Conservation (phyloP, 225 moss, liverwort and hornwort species). For the Climacium dendroides region DNA sequence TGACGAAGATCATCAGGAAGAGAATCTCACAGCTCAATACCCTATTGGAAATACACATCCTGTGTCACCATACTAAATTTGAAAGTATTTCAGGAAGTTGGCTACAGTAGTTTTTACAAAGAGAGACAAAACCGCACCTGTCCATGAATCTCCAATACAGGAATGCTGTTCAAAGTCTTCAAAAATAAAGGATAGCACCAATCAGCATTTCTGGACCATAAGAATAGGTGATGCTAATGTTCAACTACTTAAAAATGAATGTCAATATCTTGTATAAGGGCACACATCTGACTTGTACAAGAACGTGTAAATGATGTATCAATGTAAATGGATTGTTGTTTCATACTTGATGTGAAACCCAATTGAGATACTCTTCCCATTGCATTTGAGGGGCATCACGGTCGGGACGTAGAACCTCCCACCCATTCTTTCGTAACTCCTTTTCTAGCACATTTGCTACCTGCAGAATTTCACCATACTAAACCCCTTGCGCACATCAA, state of each 20-base stretch:
- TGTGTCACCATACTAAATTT: background rate
- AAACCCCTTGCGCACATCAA: background rate
- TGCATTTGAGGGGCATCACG: conserved; percentile 78
- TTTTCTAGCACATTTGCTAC: conserved; percentile 83
- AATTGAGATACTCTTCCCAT: conserved; percentile 97
- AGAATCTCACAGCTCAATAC: background rate
- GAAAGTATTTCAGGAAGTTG: background rate
- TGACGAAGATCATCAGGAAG: background rate
- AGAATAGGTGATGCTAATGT: background rate
- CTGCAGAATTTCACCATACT: conserved; percentile 20
- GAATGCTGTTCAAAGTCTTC: conserved; percentile 77
- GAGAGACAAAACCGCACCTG: conserved; percentile 46
- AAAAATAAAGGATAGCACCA: background rate
- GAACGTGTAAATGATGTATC: background rate
- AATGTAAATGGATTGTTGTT: background rate
- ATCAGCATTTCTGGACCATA: background rate
- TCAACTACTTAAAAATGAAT: background rate
- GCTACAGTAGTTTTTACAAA: background rate
- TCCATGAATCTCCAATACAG: conserved; percentile 94
- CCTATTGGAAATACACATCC: background rate
- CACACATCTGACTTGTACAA: background rate
- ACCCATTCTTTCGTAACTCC: conserved; percentile 75
- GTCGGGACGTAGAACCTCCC: conserved; percentile 91
- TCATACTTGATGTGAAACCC: conserved; percentile 83
- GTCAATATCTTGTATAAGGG: background rate